phyloP scores from a whole-genome alignment of 2,329 filamentous ascomycete species.

The Penicillium sp. region DNA sequence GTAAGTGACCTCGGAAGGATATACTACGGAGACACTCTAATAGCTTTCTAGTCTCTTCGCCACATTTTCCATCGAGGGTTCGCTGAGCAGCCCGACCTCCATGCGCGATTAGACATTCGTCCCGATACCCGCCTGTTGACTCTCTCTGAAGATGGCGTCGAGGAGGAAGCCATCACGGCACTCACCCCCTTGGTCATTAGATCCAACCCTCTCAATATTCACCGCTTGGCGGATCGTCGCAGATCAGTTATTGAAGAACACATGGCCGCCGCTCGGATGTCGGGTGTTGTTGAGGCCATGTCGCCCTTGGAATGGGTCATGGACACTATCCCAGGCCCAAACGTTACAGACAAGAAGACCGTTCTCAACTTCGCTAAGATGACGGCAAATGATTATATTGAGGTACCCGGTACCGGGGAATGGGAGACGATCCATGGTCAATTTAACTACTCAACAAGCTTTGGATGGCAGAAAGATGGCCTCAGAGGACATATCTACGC shows the following conservation, averaged over 20 bases:
- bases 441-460: conserved; percentile 84
- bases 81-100: conserved; percentile 71
- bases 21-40: neutral
- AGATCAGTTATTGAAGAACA: conserved; percentile 75
- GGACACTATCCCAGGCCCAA: conserved; percentile 74
- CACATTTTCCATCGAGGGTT: conserved; percentile 94
- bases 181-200: conserved; percentile 59
- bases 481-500: conserved; percentile 90
- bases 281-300: conserved; percentile 66
- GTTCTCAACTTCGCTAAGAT: conserved; percentile 83
- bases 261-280: conserved; percentile 68
- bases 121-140: conserved; percentile 55
- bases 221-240: conserved; percentile 77
- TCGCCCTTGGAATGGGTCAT: conserved; percentile 76
- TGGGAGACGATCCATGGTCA: conserved; percentile 78
- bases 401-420: conserved; percentile 67
- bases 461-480: conserved; percentile 89
- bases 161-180: conserved; percentile 45
- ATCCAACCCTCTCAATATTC: conserved; percentile 68
- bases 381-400: conserved; percentile 85
- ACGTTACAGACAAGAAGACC: conserved; percentile 81
- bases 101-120: conserved; percentile 72
- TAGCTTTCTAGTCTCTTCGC: conserved; percentile 53
- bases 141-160: conserved; percentile 41
- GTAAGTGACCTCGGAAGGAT: conserved; percentile 19